Evolutionary conservation across 345 rosid genomes (phyloP).

Genomic region (Nasturtium officinale): DNA sequence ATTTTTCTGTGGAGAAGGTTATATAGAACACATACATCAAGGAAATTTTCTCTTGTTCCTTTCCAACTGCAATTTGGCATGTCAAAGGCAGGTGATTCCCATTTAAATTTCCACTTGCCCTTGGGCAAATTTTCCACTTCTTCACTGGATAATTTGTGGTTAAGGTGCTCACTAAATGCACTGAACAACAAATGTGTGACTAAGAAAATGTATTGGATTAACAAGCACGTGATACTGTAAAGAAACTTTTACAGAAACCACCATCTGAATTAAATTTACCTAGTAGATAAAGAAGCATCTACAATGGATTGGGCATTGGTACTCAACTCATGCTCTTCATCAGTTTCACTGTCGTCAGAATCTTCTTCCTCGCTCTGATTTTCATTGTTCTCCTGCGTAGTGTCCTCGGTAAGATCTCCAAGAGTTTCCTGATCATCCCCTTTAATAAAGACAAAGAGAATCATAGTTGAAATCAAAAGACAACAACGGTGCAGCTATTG

Average conservation of each 20-base stretch:
- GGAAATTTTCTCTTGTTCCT: slow-evolving; percentile 66
- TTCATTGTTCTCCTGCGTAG: slow-evolving; percentile 39
- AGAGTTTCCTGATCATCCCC: slow-evolving; percentile 45
- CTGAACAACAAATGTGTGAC: slow-evolving; percentile 46
- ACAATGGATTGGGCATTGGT: slow-evolving; percentile 38
- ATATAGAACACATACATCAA: slow-evolving; percentile 53
- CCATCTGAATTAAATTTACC: slow-evolving; percentile 45
- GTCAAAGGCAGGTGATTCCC: slow-evolving; percentile 71
- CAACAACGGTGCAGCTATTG: slow-evolving; percentile 20
- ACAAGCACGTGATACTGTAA: not conserved
- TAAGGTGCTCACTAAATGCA: slow-evolving; percentile 67
- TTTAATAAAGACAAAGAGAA: slow-evolving; percentile 34
- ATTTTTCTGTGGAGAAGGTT: not conserved
- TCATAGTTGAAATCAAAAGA: not conserved
- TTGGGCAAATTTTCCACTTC: slow-evolving; percentile 56
- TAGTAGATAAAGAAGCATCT: slow-evolving; percentile 39
- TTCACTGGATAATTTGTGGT: slow-evolving; percentile 55
- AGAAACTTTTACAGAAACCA: slow-evolving; percentile 3
- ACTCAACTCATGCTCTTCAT: slow-evolving; percentile 49
- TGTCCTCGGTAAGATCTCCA: slow-evolving; percentile 37
- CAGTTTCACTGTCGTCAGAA: slow-evolving; percentile 46
- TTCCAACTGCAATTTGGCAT: slow-evolving; percentile 73
- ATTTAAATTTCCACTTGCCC: slow-evolving; percentile 66
- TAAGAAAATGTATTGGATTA: not conserved
- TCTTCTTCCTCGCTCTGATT: slow-evolving; percentile 51